Conservation (phyloP, 2,329 filamentous ascomycete species). For the Phialemoniopsis sp. region DNA sequence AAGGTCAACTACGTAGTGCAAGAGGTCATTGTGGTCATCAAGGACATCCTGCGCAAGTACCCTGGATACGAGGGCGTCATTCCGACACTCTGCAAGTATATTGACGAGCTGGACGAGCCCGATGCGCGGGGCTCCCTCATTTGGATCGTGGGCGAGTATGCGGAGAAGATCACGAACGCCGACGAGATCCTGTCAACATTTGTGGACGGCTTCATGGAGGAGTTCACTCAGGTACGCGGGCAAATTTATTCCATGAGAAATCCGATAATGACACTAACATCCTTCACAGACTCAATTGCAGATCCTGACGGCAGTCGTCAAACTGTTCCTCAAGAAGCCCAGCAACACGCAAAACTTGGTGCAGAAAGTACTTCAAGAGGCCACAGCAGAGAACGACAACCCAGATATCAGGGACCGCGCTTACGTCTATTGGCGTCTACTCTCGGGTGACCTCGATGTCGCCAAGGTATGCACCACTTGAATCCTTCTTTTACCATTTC, state of each 20-base stretch:
- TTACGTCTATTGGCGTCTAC: conserved; percentile 95
- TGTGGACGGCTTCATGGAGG: conserved; percentile 90
- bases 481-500: not conserved
- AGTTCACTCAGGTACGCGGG: conserved; percentile 78
- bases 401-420: conserved; percentile 95
- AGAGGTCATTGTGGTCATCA: conserved; percentile 97
- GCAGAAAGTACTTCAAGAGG: conserved; percentile 88
- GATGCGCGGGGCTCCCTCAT: conserved; percentile 87
- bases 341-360: conserved; percentile 87
- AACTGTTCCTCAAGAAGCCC: conserved; percentile 95
- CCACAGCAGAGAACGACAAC: conserved; percentile 94
- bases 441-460: conserved; percentile 86
- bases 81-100: conserved; percentile 90
- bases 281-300: conserved; percentile 80
- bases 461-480: conserved; percentile 82
- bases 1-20: conserved; percentile 99
- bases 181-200: conserved; percentile 89
- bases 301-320: conserved; percentile 94
- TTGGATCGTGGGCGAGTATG: conserved; percentile 99
- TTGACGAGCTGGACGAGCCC: conserved; percentile 94
- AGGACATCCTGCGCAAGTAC: conserved; percentile 96
- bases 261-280: not conserved
- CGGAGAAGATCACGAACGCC: conserved; percentile 99
- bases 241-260: too few relatives aligned
- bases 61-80: conserved; percentile 98